phyloP scores from a whole-genome alignment of 1,139 yeast genomes.

The Kodamaea derodonti region DNA sequence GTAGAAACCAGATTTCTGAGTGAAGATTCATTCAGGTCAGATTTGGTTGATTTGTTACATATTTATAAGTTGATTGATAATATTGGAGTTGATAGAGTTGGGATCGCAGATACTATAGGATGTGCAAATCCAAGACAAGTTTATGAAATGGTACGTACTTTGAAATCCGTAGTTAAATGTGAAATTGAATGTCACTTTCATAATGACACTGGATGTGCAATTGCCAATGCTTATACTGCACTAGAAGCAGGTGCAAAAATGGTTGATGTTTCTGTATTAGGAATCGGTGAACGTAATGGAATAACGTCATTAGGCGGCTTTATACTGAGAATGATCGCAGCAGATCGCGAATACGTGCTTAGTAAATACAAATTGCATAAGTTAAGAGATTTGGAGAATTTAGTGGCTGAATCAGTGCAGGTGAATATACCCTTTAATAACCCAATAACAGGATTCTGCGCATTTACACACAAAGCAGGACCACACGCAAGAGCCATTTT shows the following conservation, averaged over 20 bases:
- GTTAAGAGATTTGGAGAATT: conserved; percentile 52
- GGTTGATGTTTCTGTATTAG: conserved; percentile 55
- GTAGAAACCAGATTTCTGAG: conserved; percentile 55
- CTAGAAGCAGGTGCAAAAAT: conserved; percentile 59
- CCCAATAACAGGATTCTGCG: conserved; percentile 62
- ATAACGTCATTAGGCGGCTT: conserved; percentile 60
- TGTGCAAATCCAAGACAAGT: conserved; percentile 62
- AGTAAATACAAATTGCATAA: conserved; percentile 53
- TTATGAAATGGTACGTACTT: conserved; percentile 55
- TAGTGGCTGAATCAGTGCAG: conserved; percentile 56
- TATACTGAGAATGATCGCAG: conserved; percentile 61
- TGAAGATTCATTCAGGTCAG: conserved; percentile 57
- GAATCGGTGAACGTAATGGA: conserved; percentile 61
- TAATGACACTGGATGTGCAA: conserved; percentile 60
- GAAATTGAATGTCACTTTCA: conserved; percentile 62
- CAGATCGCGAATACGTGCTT: conserved; percentile 54
- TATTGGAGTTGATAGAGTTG: conserved; percentile 57
- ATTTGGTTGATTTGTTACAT: conserved; percentile 53
- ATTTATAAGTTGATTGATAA: conserved; percentile 56
- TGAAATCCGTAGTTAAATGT: conserved; percentile 52
- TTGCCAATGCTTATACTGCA: conserved; percentile 60
- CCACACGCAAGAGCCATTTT: conserved; percentile 59
- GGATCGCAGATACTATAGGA: conserved; percentile 61
- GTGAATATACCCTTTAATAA: conserved; percentile 58
- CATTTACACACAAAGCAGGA: conserved; percentile 61